phyloP scores from a whole-genome alignment of 768 basidiomycete species.

The Sistotremastrum niveocremeum region DNA sequence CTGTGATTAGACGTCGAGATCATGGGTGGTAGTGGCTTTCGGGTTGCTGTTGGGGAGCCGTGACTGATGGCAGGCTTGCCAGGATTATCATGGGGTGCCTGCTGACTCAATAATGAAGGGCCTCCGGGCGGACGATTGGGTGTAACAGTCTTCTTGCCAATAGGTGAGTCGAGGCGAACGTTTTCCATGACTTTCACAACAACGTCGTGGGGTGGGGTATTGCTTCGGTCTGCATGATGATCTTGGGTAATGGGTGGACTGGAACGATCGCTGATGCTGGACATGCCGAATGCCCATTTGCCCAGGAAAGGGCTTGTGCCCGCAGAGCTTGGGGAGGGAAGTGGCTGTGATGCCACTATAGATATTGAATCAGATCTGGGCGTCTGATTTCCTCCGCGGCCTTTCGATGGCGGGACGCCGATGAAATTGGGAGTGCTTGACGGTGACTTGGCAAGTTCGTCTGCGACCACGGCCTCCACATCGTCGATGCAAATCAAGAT shows the following conservation, averaged over 20 bases:
- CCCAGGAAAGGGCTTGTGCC: conserved; percentile 49
- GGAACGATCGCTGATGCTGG: conserved; percentile 46
- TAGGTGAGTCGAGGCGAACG: conserved; percentile 5
- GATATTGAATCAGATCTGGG: conserved; percentile 70
- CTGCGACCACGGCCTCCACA: conserved; percentile 85
- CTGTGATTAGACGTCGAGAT: too few relatives aligned
- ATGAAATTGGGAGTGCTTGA: conserved; percentile 39
- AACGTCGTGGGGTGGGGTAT: conserved; percentile 5
- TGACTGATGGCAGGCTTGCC: conserved; percentile 9
- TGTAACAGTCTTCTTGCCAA: conserved; percentile 26
- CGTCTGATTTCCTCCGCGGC: conserved; percentile 92
- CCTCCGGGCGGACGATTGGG: conserved; percentile 31
- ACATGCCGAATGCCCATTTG: conserved; percentile 87
- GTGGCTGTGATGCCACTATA: conserved; percentile 87
- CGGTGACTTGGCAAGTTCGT: conserved; percentile 44
- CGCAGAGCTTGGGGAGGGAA: conserved; percentile 74
- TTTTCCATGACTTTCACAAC: conserved; percentile 19
- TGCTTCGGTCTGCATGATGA: too few relatives aligned
- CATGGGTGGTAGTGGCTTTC: too few relatives aligned
- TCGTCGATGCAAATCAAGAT: conserved; percentile 95
- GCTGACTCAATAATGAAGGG: conserved; percentile 64
- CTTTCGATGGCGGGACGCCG: conserved; percentile 87
- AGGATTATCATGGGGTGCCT: conserved; percentile 26
- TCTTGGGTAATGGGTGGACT: too few relatives aligned
- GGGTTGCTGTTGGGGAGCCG: not conserved